Evolutionary conservation across 176 grass and related monocot species (phyloP).

Genomic region (Carex myosuroides): DNA sequence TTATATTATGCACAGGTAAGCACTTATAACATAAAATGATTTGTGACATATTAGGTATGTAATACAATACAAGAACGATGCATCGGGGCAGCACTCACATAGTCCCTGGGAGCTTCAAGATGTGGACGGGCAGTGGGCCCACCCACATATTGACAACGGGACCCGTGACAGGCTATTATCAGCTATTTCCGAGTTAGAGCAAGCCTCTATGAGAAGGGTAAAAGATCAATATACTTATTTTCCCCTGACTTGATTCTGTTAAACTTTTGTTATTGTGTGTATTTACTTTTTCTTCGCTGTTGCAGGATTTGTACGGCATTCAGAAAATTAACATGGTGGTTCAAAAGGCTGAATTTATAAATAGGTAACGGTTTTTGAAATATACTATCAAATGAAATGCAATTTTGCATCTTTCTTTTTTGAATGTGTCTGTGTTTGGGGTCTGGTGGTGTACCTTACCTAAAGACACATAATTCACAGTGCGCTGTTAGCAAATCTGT

Average conservation of each 20-base stretch:
- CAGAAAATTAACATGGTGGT: conserved; percentile 55
- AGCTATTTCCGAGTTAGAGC: conserved; percentile 46
- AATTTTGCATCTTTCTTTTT: neutral
- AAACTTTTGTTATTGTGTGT: conserved; percentile 11
- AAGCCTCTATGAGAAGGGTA: conserved; percentile 55
- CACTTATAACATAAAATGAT: neutral
- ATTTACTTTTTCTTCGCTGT: conserved; percentile 10
- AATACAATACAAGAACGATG: conserved; percentile 82
- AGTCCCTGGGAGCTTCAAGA: conserved; percentile 97
- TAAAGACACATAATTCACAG: neutral
- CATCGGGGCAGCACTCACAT: conserved; percentile 47
- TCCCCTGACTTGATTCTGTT: neutral
- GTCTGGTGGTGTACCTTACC: neutral
- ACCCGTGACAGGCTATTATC: conserved; percentile 50
- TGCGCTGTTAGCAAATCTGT: neutral
- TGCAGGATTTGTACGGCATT: conserved; percentile 70
- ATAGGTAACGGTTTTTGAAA: conserved; percentile 49
- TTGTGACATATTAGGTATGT: conserved; percentile 20
- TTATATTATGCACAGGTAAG: neutral
- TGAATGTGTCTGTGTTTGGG: neutral
- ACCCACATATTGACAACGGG: conserved; percentile 50
- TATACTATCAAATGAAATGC: neutral
- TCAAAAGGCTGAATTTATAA: conserved; percentile 78
- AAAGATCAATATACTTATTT: conserved; percentile 3
- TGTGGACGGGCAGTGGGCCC: conserved; percentile 62